Percentiles rank a stretch among this genome's conserved stretches.
phyloP scores from a whole-genome alignment of 2,329 filamentous ascomycete species.

The Mycosphaerella sp. region DNA sequence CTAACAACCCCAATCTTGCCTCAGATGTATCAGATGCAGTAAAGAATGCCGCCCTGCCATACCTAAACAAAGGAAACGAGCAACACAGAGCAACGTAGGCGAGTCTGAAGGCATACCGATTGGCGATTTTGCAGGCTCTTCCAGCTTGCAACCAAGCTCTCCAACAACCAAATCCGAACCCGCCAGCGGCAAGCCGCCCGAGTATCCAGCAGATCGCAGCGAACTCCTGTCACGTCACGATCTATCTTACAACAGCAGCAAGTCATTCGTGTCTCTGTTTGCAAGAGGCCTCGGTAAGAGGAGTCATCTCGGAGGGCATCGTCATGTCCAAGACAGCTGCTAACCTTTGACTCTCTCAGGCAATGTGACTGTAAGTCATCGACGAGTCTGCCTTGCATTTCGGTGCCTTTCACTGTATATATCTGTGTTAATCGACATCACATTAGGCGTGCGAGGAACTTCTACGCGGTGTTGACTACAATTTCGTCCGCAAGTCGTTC shows the following conservation, averaged over 20 bases:
- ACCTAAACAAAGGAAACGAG: slow-evolving; percentile 26
- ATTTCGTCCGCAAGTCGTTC: slow-evolving; percentile 23
- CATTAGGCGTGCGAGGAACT: slow-evolving; percentile 18
- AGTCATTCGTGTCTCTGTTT: slow-evolving; percentile 23
- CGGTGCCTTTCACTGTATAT: background rate
- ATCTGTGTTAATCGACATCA: slow-evolving; percentile 1
- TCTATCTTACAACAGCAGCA: slow-evolving; percentile 21
- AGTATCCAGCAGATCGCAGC: slow-evolving; percentile 8
- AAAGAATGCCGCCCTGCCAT: slow-evolving; percentile 25
- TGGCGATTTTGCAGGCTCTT: slow-evolving; percentile 18
- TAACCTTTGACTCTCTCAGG: background rate
- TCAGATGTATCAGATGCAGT: slow-evolving; percentile 27
- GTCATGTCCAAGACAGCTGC: no score
- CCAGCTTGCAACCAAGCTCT: background rate
- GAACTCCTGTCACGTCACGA: slow-evolving; percentile 17
- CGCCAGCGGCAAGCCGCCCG: slow-evolving; percentile 6
- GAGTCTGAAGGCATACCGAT: slow-evolving; percentile 20
- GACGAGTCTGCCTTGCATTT: background rate
- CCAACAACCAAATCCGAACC: slow-evolving; percentile 15
- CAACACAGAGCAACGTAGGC: slow-evolving; percentile 18
- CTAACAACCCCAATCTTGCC: slow-evolving; percentile 9
- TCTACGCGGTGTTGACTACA: slow-evolving; percentile 24
- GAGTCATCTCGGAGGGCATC: no score
- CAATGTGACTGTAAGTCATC: slow-evolving; percentile 13
- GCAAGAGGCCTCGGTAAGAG: slow-evolving; percentile 15